Evolutionary conservation across 2,329 filamentous ascomycete genomes (phyloP), one percentile per base, ranked within the genome.

Genomic region (Raffaelea arxii): DNA sequence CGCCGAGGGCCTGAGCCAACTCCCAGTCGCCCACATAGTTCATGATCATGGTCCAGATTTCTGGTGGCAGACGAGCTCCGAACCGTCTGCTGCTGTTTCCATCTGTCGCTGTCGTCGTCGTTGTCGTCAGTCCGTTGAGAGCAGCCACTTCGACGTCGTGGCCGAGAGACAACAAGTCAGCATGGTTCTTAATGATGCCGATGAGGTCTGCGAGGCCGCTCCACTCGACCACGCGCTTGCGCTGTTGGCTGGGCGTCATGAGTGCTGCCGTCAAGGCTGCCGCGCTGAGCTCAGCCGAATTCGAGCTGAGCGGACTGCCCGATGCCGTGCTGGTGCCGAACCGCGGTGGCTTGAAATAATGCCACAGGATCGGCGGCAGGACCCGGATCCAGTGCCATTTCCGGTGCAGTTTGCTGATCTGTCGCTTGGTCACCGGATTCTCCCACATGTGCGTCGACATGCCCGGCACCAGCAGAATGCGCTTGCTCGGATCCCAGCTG

Each of bases 361-460:
- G 78, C 86, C 87, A 95, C 16, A 94, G 65, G 27, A 94, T 80
- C 0, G 90, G 88, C 37, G 84, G 74, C 61, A 95, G 75, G 38
- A 92, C 80, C 51, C 84, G 77, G 44, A 95, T 78, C 87, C 88
- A 95, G 45, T 82, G 82, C 87, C 87, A 94, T 61, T 88, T 90
- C 52, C 79, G 72, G 53, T 82, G 76, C 37, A 95, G 78, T 65
- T 94, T 92, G 63, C 78, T 84, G 50, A 95, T 74, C 59, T 95
- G 89, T 57, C 88, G 84, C 66, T 86, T 86, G 16, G 87, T 94
- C 66, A 90, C 82, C 3, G 89, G 87, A 57, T 92, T 89, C 59
- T 90, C 81, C 88, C 88, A 94, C 80, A 91, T 89, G 50, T 85
- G 76, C 1, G 79, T 80, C 27, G 86, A 91, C 89, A 96, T 94